phyloP scores from a whole-genome alignment of 2,329 filamentous ascomycete genomes.

The Raffaelea ambrosiae region DNA sequence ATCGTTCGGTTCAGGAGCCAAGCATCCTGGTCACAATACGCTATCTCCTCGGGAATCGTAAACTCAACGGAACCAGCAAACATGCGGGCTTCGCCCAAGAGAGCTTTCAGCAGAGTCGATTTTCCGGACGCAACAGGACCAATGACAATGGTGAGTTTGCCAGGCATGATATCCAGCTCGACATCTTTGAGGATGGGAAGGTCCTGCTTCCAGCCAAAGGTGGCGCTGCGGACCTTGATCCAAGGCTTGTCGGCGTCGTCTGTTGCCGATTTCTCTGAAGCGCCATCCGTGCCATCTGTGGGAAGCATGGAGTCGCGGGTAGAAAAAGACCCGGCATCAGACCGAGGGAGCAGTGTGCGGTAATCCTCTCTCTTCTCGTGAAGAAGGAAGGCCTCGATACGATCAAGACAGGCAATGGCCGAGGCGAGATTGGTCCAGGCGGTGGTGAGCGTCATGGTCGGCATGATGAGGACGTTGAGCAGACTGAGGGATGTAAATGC shows the following conservation, averaged over 20 bases:
- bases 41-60: conserved; percentile 18
- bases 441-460: conserved; percentile 8
- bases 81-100: conserved; percentile 26
- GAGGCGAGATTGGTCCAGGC: conserved; percentile 9
- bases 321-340: neutral
- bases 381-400: conserved; percentile 11
- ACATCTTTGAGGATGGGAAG: conserved; percentile 5
- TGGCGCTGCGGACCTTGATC: conserved; percentile 3
- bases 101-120: conserved; percentile 26
- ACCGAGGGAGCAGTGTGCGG: conserved; percentile 3
- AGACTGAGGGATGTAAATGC: conserved; percentile 10
- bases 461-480: conserved; percentile 8
- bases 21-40: conserved; percentile 33
- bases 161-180: conserved; percentile 8
- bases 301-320: neutral
- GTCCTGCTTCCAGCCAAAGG: conserved; percentile 9
- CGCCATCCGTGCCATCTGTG: neutral
- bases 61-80: conserved; percentile 19
- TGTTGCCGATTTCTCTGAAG: conserved; percentile 1
- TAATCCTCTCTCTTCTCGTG: conserved; percentile 11
- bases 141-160: conserved; percentile 25
- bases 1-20: conserved; percentile 34
- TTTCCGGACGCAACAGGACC: conserved; percentile 37
- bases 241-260: conserved; percentile 1
- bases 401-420: conserved; percentile 10